Evolutionary conservation across 2,329 filamentous ascomycete genomes (phyloP).

Genomic region (Fusarium metavorans): DNA sequence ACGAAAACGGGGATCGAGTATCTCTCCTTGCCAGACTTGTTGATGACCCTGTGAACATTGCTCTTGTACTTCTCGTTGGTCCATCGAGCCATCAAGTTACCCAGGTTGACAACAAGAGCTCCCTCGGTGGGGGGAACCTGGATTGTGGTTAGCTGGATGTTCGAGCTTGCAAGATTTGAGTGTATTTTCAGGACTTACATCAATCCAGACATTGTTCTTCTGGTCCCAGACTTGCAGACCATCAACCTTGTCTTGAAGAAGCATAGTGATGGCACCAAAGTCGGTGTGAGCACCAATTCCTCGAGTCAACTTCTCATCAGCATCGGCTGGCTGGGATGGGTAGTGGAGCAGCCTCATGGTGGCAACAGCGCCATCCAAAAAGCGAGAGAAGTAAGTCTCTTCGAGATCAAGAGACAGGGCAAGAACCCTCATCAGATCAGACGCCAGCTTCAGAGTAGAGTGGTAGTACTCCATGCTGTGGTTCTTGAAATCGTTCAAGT

Average conservation of each 20-base stretch:
- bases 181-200: slow-evolving; percentile 36
- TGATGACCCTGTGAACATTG: slow-evolving; percentile 67
- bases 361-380: slow-evolving; percentile 57
- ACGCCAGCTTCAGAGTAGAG: slow-evolving; percentile 54
- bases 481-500: slow-evolving; percentile 50
- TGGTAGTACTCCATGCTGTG: slow-evolving; percentile 56
- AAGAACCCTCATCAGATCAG: slow-evolving; percentile 55
- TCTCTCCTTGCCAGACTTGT: slow-evolving; percentile 61
- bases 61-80: slow-evolving; percentile 65
- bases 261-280: slow-evolving; percentile 67
- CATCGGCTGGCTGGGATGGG: slow-evolving; percentile 54
- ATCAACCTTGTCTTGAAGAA: slow-evolving; percentile 63
- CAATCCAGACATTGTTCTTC: slow-evolving; percentile 57
- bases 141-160: neutral
- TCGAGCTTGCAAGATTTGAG: neutral
- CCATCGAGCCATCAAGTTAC: slow-evolving; percentile 62
- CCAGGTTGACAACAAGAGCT: slow-evolving; percentile 65
- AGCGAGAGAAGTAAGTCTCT: slow-evolving; percentile 57
- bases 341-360: slow-evolving; percentile 63
- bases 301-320: slow-evolving; percentile 49
- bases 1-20: slow-evolving; percentile 70
- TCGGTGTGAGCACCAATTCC: slow-evolving; percentile 65
- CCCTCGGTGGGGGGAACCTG: slow-evolving; percentile 57
- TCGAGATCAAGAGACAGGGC: slow-evolving; percentile 56
- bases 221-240: slow-evolving; percentile 65